Percentiles rank a stretch among this genome's conserved stretches.
Conservation (phyloP, 495 filamentous ascomycete species). For the Daldinia vernicosa region DNA sequence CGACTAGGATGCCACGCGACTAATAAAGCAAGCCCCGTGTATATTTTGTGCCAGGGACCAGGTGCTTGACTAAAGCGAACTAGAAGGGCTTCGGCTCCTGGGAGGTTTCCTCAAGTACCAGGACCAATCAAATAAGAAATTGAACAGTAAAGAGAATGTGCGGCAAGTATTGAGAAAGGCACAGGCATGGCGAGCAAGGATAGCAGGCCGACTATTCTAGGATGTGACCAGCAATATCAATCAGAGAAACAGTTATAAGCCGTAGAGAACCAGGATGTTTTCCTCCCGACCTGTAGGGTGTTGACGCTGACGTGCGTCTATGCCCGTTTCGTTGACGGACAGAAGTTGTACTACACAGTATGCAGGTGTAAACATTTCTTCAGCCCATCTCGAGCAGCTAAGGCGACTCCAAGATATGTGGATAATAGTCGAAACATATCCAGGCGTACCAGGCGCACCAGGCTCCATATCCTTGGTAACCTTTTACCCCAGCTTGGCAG, state of each 20-base stretch:
- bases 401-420: slow-evolving; percentile 20
- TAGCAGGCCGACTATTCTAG: slow-evolving; percentile 8
- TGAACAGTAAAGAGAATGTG: slow-evolving; percentile 17
- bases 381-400: slow-evolving; percentile 14
- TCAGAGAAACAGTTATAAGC: background rate
- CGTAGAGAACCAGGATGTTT: slow-evolving; percentile 19
- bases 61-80: slow-evolving; percentile 12
- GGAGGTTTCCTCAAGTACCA: slow-evolving; percentile 11
- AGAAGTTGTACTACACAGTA: slow-evolving; percentile 24
- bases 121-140: slow-evolving; percentile 30
- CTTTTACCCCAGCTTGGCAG: slow-evolving; percentile 36
- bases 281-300: slow-evolving; percentile 1
- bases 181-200: slow-evolving; percentile 28
- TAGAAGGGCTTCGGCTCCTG: slow-evolving; percentile 14
- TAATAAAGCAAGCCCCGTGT: slow-evolving; percentile 11
- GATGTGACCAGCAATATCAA: slow-evolving; percentile 1
- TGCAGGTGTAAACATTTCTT: background rate
- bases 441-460: background rate
- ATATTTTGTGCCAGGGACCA: slow-evolving; percentile 12
- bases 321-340: slow-evolving; percentile 1
- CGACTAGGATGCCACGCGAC: slow-evolving; percentile 23
- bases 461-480: background rate
- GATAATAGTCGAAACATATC: slow-evolving; percentile 29
- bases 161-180: slow-evolving; percentile 9
- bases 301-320: slow-evolving; percentile 13